Percentiles rank a stretch among this genome's conserved stretches.
Evolutionary conservation across 768 basidiomycete species (phyloP).

Genomic region (Tulasnella sp.): DNA sequence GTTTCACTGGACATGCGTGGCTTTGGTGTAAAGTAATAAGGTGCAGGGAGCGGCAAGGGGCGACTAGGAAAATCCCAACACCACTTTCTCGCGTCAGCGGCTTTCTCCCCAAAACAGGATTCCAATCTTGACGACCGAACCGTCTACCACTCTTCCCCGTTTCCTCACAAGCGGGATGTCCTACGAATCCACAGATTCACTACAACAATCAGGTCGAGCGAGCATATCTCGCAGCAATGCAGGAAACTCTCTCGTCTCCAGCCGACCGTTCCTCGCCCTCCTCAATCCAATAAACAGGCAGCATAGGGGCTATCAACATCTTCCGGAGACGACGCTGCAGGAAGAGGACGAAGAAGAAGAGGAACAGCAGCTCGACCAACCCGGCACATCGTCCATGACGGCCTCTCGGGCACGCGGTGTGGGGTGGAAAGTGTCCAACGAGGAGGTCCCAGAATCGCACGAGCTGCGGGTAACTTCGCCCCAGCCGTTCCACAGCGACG

Average conservation of each 20-base stretch:
- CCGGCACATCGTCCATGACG: not conserved
- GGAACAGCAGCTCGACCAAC: constrained; percentile 3
- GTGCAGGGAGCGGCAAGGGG: not conserved
- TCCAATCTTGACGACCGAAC: not conserved
- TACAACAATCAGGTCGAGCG: constrained; percentile 1
- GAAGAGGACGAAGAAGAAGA: constrained; percentile 49
- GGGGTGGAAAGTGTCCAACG: not conserved
- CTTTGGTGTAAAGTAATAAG: not conserved
- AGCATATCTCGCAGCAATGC: constrained; percentile 3
- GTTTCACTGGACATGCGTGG: not conserved
- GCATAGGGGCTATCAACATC: constrained; percentile 66
- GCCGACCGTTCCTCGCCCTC: constrained; percentile 65
- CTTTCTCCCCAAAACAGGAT: not conserved
- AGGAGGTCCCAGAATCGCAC: not conserved
- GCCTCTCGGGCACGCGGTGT: not conserved
- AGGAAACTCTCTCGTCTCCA: not conserved
- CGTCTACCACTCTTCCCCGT: not conserved
- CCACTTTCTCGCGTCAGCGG: not conserved
- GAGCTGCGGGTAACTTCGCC: not conserved
- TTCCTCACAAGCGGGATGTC: not conserved
- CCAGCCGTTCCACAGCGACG: constrained; percentile 5
- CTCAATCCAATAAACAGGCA: constrained; percentile 66
- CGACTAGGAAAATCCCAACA: not conserved
- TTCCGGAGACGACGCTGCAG: constrained; percentile 56
- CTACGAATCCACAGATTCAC: not conserved